Conservation (phyloP, 352 stramenopile species). For the Pythium aristosporum region DNA sequence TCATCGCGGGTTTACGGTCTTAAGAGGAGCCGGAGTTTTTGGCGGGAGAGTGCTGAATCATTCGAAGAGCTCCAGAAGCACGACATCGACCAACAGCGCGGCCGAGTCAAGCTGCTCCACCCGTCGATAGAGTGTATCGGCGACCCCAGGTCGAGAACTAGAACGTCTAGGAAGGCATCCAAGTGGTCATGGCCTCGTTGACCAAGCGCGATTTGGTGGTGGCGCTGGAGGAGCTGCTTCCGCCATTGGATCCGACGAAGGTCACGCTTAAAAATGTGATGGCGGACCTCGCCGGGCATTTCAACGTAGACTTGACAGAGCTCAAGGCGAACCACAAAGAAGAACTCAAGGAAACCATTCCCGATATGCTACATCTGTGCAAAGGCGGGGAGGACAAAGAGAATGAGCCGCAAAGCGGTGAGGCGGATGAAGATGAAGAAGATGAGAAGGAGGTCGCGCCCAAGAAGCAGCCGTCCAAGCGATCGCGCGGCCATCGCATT, state of each 20-base stretch:
- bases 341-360: conserved; percentile 46
- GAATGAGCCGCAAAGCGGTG: conserved; percentile 20
- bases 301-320: conserved; percentile 42
- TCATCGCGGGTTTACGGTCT: conserved; percentile 3
- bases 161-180: background rate
- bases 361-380: conserved; percentile 47
- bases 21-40: conserved; percentile 8
- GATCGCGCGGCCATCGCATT: conserved; percentile 14
- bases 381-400: conserved; percentile 29
- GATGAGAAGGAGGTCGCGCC: conserved; percentile 13
- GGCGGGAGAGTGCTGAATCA: conserved; percentile 7
- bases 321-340: conserved; percentile 51
- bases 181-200: conserved; percentile 24
- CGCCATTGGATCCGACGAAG: conserved; percentile 48
- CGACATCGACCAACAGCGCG: background rate
- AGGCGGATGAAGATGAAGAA: conserved; percentile 25
- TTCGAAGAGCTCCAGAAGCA: conserved; percentile 7
- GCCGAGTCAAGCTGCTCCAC: background rate
- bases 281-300: conserved; percentile 45
- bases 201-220: conserved; percentile 27
- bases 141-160: background rate
- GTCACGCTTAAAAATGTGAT: conserved; percentile 53
- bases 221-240: conserved; percentile 53
- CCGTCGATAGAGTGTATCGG: background rate
- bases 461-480: conserved; percentile 13